Percentiles rank a stretch among this genome's conserved stretches.
Evolutionary conservation across 148 eudicot species (phyloP).

Genomic region (Arctostaphylos glauca): DNA sequence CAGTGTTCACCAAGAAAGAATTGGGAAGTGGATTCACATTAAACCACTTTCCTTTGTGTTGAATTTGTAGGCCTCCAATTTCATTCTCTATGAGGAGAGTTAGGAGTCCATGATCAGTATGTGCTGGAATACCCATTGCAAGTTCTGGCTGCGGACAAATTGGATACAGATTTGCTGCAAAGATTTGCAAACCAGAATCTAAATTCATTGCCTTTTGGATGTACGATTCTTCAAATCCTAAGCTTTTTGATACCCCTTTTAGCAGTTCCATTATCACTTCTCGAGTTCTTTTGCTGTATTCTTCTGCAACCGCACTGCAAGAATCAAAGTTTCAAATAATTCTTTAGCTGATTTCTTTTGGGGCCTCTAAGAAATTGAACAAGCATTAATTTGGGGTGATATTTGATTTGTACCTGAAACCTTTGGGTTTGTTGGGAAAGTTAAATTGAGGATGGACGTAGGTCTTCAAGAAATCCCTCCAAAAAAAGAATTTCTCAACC

Average conservation of each 20-base stretch:
- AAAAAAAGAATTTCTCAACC: too few species aligned
- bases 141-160: slow-evolving; percentile 4
- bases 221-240: neutral
- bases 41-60: too few species aligned
- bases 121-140: slow-evolving; percentile 2
- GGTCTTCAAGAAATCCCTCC: too few species aligned
- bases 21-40: slow-evolving; percentile 29
- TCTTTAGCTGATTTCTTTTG: neutral
- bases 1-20: slow-evolving; percentile 39
- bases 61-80: neutral
- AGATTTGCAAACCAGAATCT: neutral
- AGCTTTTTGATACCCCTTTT: neutral
- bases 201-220: neutral
- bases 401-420: too few species aligned
- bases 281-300: neutral
- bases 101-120: neutral
- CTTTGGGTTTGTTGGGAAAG: too few species aligned
- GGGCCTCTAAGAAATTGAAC: too few species aligned
- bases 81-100: slow-evolving; percentile 13
- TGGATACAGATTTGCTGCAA: neutral
- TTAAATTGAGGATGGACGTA: too few species aligned
- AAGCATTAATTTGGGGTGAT: too few species aligned
- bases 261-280: neutral
- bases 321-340: too few species aligned
- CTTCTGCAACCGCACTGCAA: too few species aligned